Percentiles rank a stretch among this genome's conserved stretches.
Evolutionary conservation across 306 rosid species (phyloP).

Genomic region (Calophaca sinica): DNA sequence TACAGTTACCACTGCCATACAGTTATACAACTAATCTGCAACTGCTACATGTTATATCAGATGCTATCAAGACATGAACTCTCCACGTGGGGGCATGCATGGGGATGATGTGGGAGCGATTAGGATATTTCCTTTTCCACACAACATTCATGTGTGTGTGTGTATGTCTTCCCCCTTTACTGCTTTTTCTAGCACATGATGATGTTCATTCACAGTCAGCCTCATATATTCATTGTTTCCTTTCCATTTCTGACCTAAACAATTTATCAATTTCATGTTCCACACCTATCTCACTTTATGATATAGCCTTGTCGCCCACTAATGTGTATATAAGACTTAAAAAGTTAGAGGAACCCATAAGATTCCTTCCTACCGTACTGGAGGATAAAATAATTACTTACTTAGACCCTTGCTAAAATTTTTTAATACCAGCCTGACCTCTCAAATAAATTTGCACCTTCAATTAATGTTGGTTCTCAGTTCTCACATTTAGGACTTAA

Average conservation of each 20-base stretch:
- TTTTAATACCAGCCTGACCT: slow-evolving; percentile 5
- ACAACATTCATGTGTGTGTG: slow-evolving; percentile 14
- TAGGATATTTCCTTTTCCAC: slow-evolving; percentile 36
- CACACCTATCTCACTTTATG: slow-evolving; percentile 28
- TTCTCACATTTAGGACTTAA: no score
- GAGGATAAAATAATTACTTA: slow-evolving; percentile 2
- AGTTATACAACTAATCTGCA: no score
- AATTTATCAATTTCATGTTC: background rate
- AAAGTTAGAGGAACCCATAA: no score
- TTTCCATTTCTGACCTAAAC: slow-evolving; percentile 29
- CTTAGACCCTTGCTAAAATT: background rate
- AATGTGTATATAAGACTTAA: background rate
- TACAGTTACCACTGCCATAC: no score
- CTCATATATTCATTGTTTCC: background rate
- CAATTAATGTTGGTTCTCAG: background rate
- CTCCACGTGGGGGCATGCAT: slow-evolving; percentile 41
- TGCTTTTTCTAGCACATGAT: slow-evolving; percentile 36
- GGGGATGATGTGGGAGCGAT: slow-evolving; percentile 45
- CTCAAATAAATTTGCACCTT: slow-evolving; percentile 14
- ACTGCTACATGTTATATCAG: no score
- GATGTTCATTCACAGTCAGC: background rate
- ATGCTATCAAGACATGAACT: no score
- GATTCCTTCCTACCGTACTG: no score
- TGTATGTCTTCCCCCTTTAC: background rate
- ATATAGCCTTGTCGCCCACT: background rate